Evolutionary conservation across 1,139 yeast genomes (phyloP), one percentile per base, ranked within the genome.

Genomic region (Citeromyces siamensis): DNA sequence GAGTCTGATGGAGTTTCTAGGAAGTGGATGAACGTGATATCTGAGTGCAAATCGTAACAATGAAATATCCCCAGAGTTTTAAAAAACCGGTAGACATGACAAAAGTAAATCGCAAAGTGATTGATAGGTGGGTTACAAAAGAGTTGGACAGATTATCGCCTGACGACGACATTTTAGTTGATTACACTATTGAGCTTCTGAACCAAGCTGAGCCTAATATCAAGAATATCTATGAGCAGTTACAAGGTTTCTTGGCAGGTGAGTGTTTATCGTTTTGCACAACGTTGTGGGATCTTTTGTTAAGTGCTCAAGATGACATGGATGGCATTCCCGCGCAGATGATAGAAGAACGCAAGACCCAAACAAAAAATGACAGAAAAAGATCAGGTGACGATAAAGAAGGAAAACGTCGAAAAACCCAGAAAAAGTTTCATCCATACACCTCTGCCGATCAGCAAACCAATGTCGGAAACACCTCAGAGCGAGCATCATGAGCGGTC

Each of bases 151-250:
- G 56, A 34, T 50, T 58, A 17, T 45, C 66, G 13, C 71, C 66
- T 36, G 74, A 68, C 42, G 75, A 68, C 23, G 63, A 68, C 6
- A 59, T 66, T 3, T 51, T 56, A 6, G 41, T 45, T 3, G 71
- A 64, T 31, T 67, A 64, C 41, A 46, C 62, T 3, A 53, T 48
- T 44, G 72, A 62, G 50, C 46, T 60, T 35, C 44, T 60, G 26
- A 41, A 44, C 9, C 57, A 49, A 3, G 44, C 41, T 3, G 40
- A 40, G 27, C 67, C 70, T 1, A 60, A 62, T 45, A 51, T 58
- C 32, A 50, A 51, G 33, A 52, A 51, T 14, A 57, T 68, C 10
- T 58, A 60, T 35, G 40, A 46, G 6, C 72, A 68, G 42, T 45
- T 66, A 47, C 43, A 44, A 21, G 67, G 60, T 20, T 67, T 68